Evolutionary conservation across 352 stramenopile species (phyloP).

Genomic region (Pythium rishiriense): DNA sequence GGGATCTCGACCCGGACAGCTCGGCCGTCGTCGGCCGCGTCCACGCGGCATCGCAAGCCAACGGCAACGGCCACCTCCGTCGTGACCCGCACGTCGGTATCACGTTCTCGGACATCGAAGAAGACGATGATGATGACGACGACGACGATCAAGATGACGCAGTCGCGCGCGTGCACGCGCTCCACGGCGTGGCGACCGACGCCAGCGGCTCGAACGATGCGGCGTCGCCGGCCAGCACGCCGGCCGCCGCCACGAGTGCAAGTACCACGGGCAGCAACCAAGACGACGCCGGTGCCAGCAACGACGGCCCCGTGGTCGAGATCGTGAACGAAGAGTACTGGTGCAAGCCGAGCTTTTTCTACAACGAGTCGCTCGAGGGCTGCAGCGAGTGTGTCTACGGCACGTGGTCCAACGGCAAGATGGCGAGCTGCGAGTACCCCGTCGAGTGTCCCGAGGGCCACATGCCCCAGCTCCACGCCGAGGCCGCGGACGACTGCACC

Average conservation of each 20-base stretch:
- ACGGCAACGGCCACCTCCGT: too few species aligned
- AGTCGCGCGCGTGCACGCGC: not conserved
- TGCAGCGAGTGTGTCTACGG: conserved; percentile 45
- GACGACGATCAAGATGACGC: conserved; percentile 15
- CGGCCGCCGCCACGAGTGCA: not conserved
- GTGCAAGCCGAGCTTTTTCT: conserved; percentile 44
- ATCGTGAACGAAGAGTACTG: conserved; percentile 21
- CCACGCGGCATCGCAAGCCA: not conserved
- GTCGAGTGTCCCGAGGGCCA: conserved; percentile 29
- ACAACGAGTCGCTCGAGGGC: conserved; percentile 23
- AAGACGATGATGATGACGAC: conserved; percentile 17
- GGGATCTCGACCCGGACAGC: not conserved
- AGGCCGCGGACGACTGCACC: conserved; percentile 29
- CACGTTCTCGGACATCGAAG: conserved; percentile 18
- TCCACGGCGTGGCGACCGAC: not conserved
- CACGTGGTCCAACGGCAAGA: conserved; percentile 47
- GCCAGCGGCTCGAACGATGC: not conserved
- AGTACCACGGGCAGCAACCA: not conserved
- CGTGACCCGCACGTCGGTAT: conserved; percentile 8
- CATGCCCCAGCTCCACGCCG: conserved; percentile 37
- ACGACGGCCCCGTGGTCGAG: conserved; percentile 8
- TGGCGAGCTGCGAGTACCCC: conserved; percentile 40
- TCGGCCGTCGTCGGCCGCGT: not conserved
- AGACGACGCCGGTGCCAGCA: conserved; percentile 1
- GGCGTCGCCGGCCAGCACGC: not conserved